Evolutionary conservation across 140 eudicot genomes (phyloP), one percentile per base, ranked within the genome.

Genomic region (Stevia rebaudiana): DNA sequence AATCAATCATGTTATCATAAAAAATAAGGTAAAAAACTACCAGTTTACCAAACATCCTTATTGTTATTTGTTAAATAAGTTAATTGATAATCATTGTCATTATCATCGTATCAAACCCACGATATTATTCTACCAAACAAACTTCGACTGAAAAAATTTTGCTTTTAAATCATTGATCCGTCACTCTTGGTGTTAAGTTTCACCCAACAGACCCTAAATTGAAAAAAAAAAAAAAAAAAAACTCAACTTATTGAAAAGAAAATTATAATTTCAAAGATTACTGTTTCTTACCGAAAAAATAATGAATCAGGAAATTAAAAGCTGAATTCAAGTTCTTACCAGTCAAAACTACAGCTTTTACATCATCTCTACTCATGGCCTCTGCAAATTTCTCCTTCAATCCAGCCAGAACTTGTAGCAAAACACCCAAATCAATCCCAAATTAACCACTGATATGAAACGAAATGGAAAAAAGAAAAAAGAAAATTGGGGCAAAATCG

Each of bases 301-400:
- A 57, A 30, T 50, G 18, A 22, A 61, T 19, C 22, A 53, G 16
- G 8, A 22, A 40, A 18, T 35, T 11, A 44, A 37, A 50, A 49
- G 24, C 11, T 50, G 51, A 51, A 68, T 12, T 33, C 36, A 25
- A 41, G 21, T 63, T 5, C 51, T 66, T 75, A 92, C 98, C 98
- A 37, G 89, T 83, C 56, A 92, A 67, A 57, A 92, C 98, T 53
- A 88, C 48, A 35, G 98, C 98, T 67, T 85, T 85, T 4, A 92
- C 96, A 74, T 92, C 96, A 36, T 92, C 82, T 67, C 96, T 88
- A 53, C 78, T 76, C 78, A 62, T 75, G 58, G 98, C 98, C 80
- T 88, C 95, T 5, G 69, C 65, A 42, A 78, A 75, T 66, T 81
- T 83, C 80, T 79, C 86, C 80, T 68, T 75, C 53, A 92, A 60